Evolutionary conservation across 1,139 yeast species (phyloP), one percentile per base, ranked within the genome.

Genomic region (Pichia sp.): DNA sequence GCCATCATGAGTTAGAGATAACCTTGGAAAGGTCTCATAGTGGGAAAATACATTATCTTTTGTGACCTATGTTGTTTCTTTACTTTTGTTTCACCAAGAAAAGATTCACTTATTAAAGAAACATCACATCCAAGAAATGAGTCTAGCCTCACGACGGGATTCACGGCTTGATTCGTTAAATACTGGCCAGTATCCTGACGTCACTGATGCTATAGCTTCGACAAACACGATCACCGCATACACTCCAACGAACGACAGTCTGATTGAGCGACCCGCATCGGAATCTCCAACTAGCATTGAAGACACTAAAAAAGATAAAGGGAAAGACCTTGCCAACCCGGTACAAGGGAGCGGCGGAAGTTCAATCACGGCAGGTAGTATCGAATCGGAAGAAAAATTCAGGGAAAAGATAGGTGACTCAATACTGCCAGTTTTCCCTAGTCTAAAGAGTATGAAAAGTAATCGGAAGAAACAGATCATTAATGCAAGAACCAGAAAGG

Each of bases 151-250:
- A 8, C 34, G 11, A 11, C 11, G 34, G 34, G 34, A 31, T 8
- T 31, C 11, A 11, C 34, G 11, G 34, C 34, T 31, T 11, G 11
- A 31, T 31, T 31, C 34, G 34, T 11, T 31, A 31, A 11, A 31
- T 11, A 31, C 34, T 2, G 34, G 34, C 2, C 34, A 31, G 11
- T 3, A 31, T 11, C 34, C 11, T 31, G 34, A 31, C 34, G 11
- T 31, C 34, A 31, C 34, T 8, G 45, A 43, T 7, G 29, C 16
- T 8, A 10, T 43, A 16, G n/a, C 45, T 13, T 43, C 45, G 7
- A 43, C 23, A 43, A 30, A 46, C 13, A 30, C 49, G 7, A 29
- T 46, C 16, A 46, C 49, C 8, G 41, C 49, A 34, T 47, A 47
- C 15, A n/a, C 31, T 7, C 41, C 49, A 8, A 47, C 42, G 4